Evolutionary conservation across 441 rosid species (phyloP), one percentile per base, ranked within the genome.

Genomic region (Arabidopsis lyrata): DNA sequence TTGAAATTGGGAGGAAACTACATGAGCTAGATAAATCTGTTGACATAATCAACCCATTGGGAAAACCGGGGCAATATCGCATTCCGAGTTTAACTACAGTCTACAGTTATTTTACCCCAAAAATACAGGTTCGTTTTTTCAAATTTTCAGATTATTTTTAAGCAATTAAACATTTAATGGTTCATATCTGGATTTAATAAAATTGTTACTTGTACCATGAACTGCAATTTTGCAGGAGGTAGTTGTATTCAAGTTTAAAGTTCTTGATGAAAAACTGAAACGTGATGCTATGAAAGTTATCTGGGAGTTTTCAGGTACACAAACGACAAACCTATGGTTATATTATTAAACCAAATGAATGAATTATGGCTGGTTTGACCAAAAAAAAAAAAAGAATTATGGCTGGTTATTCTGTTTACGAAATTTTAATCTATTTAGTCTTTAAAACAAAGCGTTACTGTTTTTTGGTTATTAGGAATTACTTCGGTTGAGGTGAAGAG

Each of bases 241-340:
- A 27, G 41, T 49, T 60, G 20, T 49, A 60, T 70, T 60, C 74
- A 18, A 70, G 74, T 48, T 70, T 9, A 12, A 8, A 3, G 18
- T 38, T 60, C 9, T 32, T 44, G 64, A 45, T 48, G 41, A 49
- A 24, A 4, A 2, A 3, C 35, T 6, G 31, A 60, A 11, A 29
- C 10, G 20, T 38, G 6, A n/a, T 38, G 60, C 50, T 27, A 29
- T 6, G 67, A 4, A 36, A 38, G 29, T 15, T 24, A 16, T 18
- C 1, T 11, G 31, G 3, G 59, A 60, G 50, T 60, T 60, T 60
- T 2, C 39, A 60, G 75, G 67, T 70, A 60, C 18, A 22, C 24
- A 22, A 22, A 22, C 24, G 24, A 22, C 24, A 10, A 10, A 38
- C 6, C 50, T 35, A 10, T 50, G 32, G n/a, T 5, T 50, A 22